Base-by-base conservation (phyloP, 2,329 filamentous ascomycete species). In the Claviceps pusilla region DNA sequence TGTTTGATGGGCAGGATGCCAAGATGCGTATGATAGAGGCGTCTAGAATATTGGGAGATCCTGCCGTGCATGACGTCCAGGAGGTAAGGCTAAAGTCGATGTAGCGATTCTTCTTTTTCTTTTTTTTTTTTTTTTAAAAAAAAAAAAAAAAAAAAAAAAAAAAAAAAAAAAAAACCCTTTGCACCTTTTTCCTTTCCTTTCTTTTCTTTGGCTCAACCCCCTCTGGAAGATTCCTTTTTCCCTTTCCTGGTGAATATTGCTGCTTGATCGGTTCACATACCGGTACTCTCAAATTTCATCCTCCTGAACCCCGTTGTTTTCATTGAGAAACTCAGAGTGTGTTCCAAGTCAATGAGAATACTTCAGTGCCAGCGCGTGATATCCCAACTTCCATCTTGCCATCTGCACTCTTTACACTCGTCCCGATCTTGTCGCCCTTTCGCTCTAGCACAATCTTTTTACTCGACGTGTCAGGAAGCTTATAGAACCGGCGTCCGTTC, bases 401-500 rank as follows among this genome's bases (percentile, higher is more conserved):
- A 49, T 72, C 68, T 11, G 59, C 64, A 50, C 63, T 71, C 57
- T 62, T 65, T 31, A 74, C 64, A 54, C 70, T 74, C 7, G 59
- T 53, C 3, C 67, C 62, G 47, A 76, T 72, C 57, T 59, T 70
- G 51, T 69, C 69, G 6, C 69, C 68, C 61, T 68, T 69, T 52
- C 69, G 68, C 61, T 74, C 71, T 43, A 73, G 58, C 14, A 69
- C 57, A 41, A 72, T 68, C 57, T 62, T 64, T 48, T 59, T 59
- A 7, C 54, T 58, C 37, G 60, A 59, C 12, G 58, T 52, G 52
- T 64, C 63, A 1, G 68, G 66, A 16, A 69, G 58, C 58, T 68
- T 65, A 62, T 83, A 84, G 62, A 83, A 83, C 4, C 63, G 65
- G 47, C 79, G 71, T 5, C 78, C 79, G 54, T 71, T 73, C 2